Evolutionary conservation across 345 rosid species (phyloP), one percentile per base, ranked within the genome.

Genomic region (Odontarrhena argentea): DNA sequence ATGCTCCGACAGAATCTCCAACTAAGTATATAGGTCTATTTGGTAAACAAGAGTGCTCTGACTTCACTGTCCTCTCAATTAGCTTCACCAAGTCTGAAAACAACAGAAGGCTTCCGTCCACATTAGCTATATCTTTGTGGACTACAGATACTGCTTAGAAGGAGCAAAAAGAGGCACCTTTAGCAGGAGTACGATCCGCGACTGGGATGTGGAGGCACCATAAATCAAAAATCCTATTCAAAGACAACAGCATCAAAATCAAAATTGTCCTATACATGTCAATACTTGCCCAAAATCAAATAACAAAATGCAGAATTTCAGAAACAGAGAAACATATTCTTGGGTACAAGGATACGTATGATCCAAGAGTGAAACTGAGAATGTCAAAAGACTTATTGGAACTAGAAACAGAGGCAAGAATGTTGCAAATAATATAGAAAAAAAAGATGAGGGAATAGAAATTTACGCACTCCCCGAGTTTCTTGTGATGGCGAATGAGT

Each of bases 191-290:
- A 61, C 88, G 83, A 65, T 87, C 88, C 60, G 3, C 75, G 7
- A 75, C 82, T 36, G 90, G 94, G 55, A 87, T 76, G 77, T 85
- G 88, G 77, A 87, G 79, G 74, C 90, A 85, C 88, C 88, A 83
- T 51, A 85, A 18, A 44, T 85, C 84, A 73, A 87, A 85, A 13
- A 85, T 74, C 86, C 94, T 87, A 58, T 62, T 52, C 52, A 49
- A 34, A 54, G 9, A 50, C 32, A 61, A 46, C 2, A 28, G 28
- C 11, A 2, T 18, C 22, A 18, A 18, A 18, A 24, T 6, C 38
- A 68, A 34, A 60, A 61, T 38, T 30, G 4, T 26, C 13, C 2
- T 5, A 14, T 38, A 41, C 50, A 51, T 41, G 7, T 30, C 58
- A 36, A 22, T 22, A 37, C 14, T 50, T 32, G 42, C 11, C 12